phyloP scores from a whole-genome alignment of 495 filamentous ascomycete species.

The Friedmanniomyces endolithicus region DNA sequence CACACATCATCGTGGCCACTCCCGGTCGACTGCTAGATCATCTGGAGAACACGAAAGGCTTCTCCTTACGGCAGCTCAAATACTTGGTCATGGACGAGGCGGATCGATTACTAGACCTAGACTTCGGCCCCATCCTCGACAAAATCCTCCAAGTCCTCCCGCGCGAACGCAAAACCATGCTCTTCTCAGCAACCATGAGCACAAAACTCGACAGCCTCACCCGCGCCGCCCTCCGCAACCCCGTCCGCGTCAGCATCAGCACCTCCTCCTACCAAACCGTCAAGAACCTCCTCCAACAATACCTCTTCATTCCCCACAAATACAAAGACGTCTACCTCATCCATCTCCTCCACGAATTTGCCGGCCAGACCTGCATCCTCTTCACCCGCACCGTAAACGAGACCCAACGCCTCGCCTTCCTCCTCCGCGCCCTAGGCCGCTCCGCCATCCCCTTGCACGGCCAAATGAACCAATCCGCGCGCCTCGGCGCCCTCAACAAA shows the following conservation, averaged over 20 bases:
- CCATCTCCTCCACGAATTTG: constrained; percentile 70
- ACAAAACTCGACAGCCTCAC: constrained; percentile 87
- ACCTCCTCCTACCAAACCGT: constrained; percentile 77
- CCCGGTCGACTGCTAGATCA: constrained; percentile 87
- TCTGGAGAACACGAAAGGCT: constrained; percentile 92
- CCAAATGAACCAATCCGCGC: constrained; percentile 70
- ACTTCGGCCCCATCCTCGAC: constrained; percentile 84
- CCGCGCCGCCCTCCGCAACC: constrained; percentile 71
- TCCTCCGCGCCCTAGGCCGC: constrained; percentile 69
- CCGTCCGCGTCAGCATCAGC: constrained; percentile 61
- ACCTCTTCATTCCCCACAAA: constrained; percentile 74
- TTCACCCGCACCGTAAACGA: constrained; percentile 92
- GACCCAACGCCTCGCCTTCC: constrained; percentile 67
- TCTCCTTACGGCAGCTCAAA: constrained; percentile 63
- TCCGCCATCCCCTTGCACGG: constrained; percentile 86
- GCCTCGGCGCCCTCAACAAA: constrained; percentile 75
- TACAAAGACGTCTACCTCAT: constrained; percentile 87
- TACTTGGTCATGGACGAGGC: constrained; percentile 94
- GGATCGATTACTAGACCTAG: constrained; percentile 81
- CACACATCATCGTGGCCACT: constrained; percentile 79
- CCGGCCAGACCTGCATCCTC: constrained; percentile 72
- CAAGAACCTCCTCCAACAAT: constrained; percentile 67
- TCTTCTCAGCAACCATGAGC: constrained; percentile 90
- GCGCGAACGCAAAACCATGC: constrained; percentile 63
- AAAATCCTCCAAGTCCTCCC: constrained; percentile 87